phyloP scores from a whole-genome alignment of 2,329 filamentous ascomycete species.

The Claviceps sp. region DNA sequence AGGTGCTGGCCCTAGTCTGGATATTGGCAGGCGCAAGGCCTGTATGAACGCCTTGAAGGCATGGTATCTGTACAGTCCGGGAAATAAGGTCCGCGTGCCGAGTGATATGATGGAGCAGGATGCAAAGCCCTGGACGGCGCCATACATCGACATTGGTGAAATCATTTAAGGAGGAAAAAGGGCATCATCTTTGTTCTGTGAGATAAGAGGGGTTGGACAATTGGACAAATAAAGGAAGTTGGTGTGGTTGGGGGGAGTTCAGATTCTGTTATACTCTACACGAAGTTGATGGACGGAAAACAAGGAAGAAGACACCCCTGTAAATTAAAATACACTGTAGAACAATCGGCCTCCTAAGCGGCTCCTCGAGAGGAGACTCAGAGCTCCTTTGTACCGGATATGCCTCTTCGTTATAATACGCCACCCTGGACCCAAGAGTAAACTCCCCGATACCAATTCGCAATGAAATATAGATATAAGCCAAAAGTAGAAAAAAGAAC shows the following conservation, averaged over 20 bases:
- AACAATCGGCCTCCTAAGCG: slow-evolving; percentile 14
- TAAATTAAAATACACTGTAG: slow-evolving; percentile 26
- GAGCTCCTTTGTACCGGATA: no score
- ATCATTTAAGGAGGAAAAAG: slow-evolving; percentile 32
- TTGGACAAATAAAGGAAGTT: not conserved
- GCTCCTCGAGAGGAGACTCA: not conserved
- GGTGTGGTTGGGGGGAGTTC: not conserved
- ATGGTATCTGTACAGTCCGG: slow-evolving; percentile 92
- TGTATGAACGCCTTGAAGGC: slow-evolving; percentile 76
- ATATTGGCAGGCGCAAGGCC: slow-evolving; percentile 66
- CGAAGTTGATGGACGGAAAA: not conserved
- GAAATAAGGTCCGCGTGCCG: slow-evolving; percentile 47
- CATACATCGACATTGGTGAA: slow-evolving; percentile 58
- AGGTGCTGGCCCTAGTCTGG: slow-evolving; percentile 64
- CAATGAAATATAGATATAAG: not conserved
- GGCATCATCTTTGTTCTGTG: not conserved
- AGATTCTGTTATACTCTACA: slow-evolving; percentile 1
- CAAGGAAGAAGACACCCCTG: slow-evolving; percentile 10
- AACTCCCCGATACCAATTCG: not conserved
- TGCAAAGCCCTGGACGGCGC: slow-evolving; percentile 51
- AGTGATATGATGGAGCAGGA: slow-evolving; percentile 54
- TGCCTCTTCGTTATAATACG: no score
- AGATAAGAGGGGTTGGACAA: not conserved
- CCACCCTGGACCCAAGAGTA: not conserved
- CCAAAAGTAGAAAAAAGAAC: not conserved